Base-by-base conservation (phyloP, 768 basidiomycete species). In the Dioszegia aurantiaca region DNA sequence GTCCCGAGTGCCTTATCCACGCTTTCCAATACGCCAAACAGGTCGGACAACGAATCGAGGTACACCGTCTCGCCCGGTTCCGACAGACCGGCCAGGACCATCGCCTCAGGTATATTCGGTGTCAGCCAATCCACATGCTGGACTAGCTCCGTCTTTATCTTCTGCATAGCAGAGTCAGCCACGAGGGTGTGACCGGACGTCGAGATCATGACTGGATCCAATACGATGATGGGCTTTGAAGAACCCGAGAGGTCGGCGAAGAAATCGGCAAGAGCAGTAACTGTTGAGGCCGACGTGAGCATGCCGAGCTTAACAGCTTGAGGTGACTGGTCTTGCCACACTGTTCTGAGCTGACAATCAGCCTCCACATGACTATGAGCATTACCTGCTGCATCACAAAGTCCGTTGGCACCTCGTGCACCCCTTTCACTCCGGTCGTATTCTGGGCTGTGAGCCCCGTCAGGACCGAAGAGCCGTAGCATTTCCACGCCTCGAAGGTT, bases 371-470 rank as follows among this genome's bases (percentile, higher is more conserved):
- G 30, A 31, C 23, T 9, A 75, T 80, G 55, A 4, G 9, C 2
- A 36, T 26, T 26, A 85, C 89, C 81, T 95, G 93, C 62, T 87
- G 79, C 48, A 77, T 79, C 31, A 95, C 82, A 67, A 92, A 91
- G 11, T 79, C 80, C 0, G 88, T 81, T 0, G 88, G 86, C 9
- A 83, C 73, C 2, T 85, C 80, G 58, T 87, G 84, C 0, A 94
- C 81, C 0, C 78, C 86, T 59, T 89, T 85, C 0, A 95, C 90
- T 2, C 88, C 91, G 2, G 75, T 81, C 0, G 90, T 93, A 74
- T 93, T 95, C 73, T 95, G 92, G 0, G 91, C 88, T 0, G 89
- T 91, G 44, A 94, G 72, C 0, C 89, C 92, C 0, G 92, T 93
- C 52, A 93, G 77, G 8, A 84, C 89, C 60, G 85, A 87, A 14